Evolutionary conservation across 2,329 filamentous ascomycete genomes (phyloP).

Genomic region (Lachnellula arida): DNA sequence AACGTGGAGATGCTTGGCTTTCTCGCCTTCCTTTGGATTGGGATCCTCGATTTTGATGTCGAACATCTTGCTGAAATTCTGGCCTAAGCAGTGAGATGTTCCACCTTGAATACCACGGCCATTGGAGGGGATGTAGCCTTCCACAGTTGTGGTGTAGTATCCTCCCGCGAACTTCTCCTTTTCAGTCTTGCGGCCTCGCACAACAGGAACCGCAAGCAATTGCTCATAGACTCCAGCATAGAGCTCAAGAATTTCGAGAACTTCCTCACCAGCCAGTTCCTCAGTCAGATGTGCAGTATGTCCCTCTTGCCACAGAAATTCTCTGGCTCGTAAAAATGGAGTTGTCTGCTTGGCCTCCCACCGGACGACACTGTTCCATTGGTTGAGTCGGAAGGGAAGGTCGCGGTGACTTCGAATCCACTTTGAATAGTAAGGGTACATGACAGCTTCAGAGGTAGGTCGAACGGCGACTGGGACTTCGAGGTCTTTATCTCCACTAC

Average conservation of each 20-base stretch:
- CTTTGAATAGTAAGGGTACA: slow-evolving; percentile 94
- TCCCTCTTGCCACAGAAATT: slow-evolving; percentile 96
- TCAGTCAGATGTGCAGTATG: slow-evolving; percentile 80
- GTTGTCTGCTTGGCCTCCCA: slow-evolving; percentile 96
- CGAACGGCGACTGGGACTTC: slow-evolving; percentile 71
- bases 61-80: slow-evolving; percentile 99
- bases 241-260: slow-evolving; percentile 86
- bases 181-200: slow-evolving; percentile 89
- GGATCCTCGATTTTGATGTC: slow-evolving; percentile 97
- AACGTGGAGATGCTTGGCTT: slow-evolving; percentile 75
- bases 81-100: slow-evolving; percentile 84
- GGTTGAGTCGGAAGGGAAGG: slow-evolving; percentile 88
- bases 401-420: slow-evolving; percentile 97
- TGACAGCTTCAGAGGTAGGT: slow-evolving; percentile 70
- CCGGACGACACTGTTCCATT: slow-evolving; percentile 91
- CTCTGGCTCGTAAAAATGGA: slow-evolving; percentile 84
- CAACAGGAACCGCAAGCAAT: slow-evolving; percentile 88
- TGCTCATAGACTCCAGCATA: slow-evolving; percentile 93
- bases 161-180: slow-evolving; percentile 98
- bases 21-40: slow-evolving; percentile 61
- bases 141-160: slow-evolving; percentile 93
- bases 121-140: slow-evolving; percentile 94
- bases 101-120: slow-evolving; percentile 95
- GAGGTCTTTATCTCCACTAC: slow-evolving; percentile 82
- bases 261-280: slow-evolving; percentile 75